Conservation (phyloP, 139 green algal species). For the Chlorella sorokiniana region DNA sequence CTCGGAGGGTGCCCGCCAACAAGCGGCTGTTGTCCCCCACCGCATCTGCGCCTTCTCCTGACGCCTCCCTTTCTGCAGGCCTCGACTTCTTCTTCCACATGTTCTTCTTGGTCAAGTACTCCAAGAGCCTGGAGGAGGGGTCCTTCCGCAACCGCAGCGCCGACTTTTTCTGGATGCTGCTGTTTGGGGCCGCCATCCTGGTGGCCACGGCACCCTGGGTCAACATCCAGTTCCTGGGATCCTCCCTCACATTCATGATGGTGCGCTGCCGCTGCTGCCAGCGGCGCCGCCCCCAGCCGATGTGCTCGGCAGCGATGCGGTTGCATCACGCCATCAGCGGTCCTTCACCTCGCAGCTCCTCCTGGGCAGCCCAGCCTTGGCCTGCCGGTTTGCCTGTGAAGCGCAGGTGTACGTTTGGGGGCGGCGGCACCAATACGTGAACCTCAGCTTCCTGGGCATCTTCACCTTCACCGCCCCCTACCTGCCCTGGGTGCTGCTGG, state of each 20-base stretch:
- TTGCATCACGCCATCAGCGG: not conserved
- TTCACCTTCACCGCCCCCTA: constrained; percentile 99
- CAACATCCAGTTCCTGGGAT: constrained; percentile 96
- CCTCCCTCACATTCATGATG: constrained; percentile 98
- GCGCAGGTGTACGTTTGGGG: constrained; percentile 96
- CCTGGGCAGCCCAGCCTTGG: too few relatives aligned
- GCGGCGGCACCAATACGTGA: constrained; percentile 88
- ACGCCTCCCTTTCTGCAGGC: constrained; percentile 57
- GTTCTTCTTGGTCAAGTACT: constrained; percentile 99
- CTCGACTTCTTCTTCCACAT: constrained; percentile 99
- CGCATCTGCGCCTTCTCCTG: not conserved
- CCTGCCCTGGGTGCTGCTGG: constrained; percentile 97
- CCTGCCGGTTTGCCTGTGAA: not conserved
- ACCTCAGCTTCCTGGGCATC: constrained; percentile 95
- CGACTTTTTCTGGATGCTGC: constrained; percentile 99
- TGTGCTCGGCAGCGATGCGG: not conserved
- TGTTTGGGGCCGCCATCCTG: constrained; percentile 88
- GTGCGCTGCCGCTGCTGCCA: constrained; percentile 39
- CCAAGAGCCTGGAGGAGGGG: constrained; percentile 94
- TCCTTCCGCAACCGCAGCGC: constrained; percentile 90
- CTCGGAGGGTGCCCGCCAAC: too few relatives aligned
- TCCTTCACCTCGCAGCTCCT: not conserved
- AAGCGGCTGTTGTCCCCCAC: too few relatives aligned
- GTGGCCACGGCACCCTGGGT: constrained; percentile 84
- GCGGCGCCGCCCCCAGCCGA: not conserved